These are phyloP conservation scores for Aureobasidium vineae DNA, from an alignment of 2,329 filamentous ascomycete genomes.

Conservation along the genomic window DNA sequence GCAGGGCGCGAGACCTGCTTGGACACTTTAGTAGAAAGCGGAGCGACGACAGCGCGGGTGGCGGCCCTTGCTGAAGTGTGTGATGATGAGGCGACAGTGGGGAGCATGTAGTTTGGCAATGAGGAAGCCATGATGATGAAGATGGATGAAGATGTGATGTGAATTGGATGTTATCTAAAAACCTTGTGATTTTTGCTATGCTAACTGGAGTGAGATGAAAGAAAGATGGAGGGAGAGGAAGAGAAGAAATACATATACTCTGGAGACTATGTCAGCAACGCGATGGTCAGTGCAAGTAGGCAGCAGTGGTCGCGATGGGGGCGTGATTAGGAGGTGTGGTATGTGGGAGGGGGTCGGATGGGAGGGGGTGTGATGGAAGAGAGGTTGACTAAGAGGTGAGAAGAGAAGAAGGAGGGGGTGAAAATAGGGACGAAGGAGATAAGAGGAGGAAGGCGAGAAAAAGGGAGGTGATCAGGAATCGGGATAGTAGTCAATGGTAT, in stretches of 20 bases:
- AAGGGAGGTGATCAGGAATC: no score
- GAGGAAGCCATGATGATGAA: slow-evolving; percentile 4
- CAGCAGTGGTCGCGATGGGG: background rate
- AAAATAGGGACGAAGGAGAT: background rate
- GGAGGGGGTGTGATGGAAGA: background rate
- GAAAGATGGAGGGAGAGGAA: background rate
- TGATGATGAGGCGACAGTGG: background rate
- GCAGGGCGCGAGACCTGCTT: background rate
- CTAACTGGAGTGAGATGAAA: slow-evolving; percentile 2
- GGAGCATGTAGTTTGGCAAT: background rate
- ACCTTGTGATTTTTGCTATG: background rate
- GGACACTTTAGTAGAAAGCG: background rate
- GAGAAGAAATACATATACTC: background rate
- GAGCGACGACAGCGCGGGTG: slow-evolving; percentile 1
- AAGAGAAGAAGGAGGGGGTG: background rate
- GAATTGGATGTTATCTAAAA: background rate
- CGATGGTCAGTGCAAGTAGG: background rate
- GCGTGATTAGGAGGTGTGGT: background rate
- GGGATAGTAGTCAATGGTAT: no score
- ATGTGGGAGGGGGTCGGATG: background rate
- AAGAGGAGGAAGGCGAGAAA: no score
- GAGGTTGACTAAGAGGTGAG: background rate
- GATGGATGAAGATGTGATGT: background rate
- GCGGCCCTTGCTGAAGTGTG: background rate
- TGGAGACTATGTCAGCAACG: background rate